Evolutionary conservation across 1,284 basidiomycete genomes (phyloP), one percentile per base, ranked within the genome.

Genomic region (Ceratobasidium sp.): DNA sequence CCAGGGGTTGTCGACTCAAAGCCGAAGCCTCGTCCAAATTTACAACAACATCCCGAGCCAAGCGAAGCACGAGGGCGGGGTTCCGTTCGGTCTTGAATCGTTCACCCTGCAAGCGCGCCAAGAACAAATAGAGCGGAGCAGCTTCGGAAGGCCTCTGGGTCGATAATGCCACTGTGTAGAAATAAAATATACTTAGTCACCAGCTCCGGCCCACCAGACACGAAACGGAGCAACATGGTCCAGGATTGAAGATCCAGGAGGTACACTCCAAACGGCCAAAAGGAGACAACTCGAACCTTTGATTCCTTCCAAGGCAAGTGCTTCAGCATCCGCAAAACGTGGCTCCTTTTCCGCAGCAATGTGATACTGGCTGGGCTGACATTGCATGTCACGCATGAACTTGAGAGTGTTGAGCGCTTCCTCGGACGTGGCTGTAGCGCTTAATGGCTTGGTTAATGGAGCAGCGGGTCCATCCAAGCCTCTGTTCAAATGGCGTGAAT

Each of bases 341-440:
- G 66, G 66, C 33, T 69, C 66, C 54, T 69, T 69, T 59, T 69
- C 66, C 21, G 66, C 66, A 9, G 66, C 66, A 30, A 69, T 69
- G 36, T 56, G 66, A 16, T 69, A 69, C 53, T 69, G 66, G 54
- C 53, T 44, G 46, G 66, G 66, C 30, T 69, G 66, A 25, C 66
- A 69, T 69, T 69, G 66, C 66, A 69, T 69, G 54, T 69, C 66
- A 48, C 66, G 66, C 66, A 69, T 69, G 23, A 69, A 69, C 44
- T 69, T 69, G 28, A 69, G 54, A 7, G 66, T 69, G 66, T 69
- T 69, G 40, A 69, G 66, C 23, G 66, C 66, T 54, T 69, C 66
- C 66, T 69, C 66, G 28, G 66, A 69, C 30, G 66, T 56, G 40
- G 66, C 66, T 8, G 66, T 58, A 7, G 66, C 51, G 42, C 66